Evolutionary conservation across 2,329 filamentous ascomycete genomes (phyloP).

Genomic region (Atkinsonella hypoxylon): DNA sequence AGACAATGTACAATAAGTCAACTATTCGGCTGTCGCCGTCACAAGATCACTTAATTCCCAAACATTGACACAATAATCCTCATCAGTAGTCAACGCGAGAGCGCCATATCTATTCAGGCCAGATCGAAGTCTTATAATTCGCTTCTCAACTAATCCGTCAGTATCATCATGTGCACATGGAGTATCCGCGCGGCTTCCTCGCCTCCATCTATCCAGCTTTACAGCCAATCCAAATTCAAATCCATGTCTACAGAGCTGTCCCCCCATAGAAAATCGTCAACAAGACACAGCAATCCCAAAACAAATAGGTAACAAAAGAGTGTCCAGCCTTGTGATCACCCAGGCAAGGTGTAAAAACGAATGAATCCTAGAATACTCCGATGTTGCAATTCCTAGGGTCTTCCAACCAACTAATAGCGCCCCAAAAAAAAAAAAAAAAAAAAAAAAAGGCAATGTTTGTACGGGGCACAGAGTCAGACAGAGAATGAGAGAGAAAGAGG

Average conservation of each 20-base stretch:
- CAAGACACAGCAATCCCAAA: not conserved
- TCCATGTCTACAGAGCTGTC: conserved; percentile 1
- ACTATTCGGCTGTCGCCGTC: not conserved
- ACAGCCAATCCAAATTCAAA: conserved; percentile 7
- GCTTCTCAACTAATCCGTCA: not conserved
- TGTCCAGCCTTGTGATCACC: conserved; percentile 2
- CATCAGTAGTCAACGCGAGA: not conserved
- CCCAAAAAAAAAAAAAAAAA: not conserved
- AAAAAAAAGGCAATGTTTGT: conserved; percentile 1
- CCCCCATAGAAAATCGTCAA: not conserved
- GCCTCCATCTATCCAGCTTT: conserved; percentile 5
- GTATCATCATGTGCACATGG: not conserved
- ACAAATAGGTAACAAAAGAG: conserved; percentile 4
- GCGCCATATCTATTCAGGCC: not conserved
- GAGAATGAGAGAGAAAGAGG: not conserved
- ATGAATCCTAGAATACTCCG: conserved; percentile 5
- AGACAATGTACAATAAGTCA: not conserved
- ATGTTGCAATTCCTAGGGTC: not conserved
- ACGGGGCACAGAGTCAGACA: not conserved
- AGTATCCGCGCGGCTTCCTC: not conserved
- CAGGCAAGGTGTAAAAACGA: conserved; percentile 5
- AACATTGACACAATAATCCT: too few relatives aligned
- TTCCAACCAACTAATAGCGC: conserved; percentile 4
- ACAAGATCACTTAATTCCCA: too few relatives aligned
- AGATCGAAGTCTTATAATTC: not conserved